Evolutionary conservation across 192 early-diverging fungal species (phyloP), one percentile per base, ranked within the genome.

Genomic region (Funneliformis mosseae): DNA sequence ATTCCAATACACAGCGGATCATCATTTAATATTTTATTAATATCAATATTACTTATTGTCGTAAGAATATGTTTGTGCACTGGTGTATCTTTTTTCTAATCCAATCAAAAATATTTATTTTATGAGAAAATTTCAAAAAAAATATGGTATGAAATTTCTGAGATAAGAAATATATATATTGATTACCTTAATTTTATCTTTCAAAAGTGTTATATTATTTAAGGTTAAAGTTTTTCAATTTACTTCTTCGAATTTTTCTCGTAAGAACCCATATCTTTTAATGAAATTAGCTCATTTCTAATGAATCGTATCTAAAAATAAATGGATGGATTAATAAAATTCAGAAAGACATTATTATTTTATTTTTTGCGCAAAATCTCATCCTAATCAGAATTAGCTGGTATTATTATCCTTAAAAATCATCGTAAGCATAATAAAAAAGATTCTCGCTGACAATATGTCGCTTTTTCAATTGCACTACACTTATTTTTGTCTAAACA

Each of bases 251-350:
- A 60, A 60, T 60, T 69, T 69, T 25, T 27, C 28, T 70, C 28
- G 42, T 45, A 73, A 73, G 16, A 73, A 73, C 70, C 70, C 1
- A 73, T 73, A 73, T 73, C 39, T 73, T 45, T 73, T 45, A 73
- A 73, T 48, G 12, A 73, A 11, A 73, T 8, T 45, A 33, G 33
- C 33, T 33, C 3, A 33, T 33, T 33, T 33, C 33, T 33, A 33
- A 33, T 33, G 33, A 33, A 45, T 14, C 16, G n/a, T 18, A 73
- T 73, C 70, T 73, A 73, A 45, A 73, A 73, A 73, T 18, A 46
- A 25, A 45, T 33, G 3, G 23, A 66, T 5, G 23, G 63, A n/a
- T 66, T 66, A 66, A 28, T 66, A 66, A 66, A 66, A 66, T 66
- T 66, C 63, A 66, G 63, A 66, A 66, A 45, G 45, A 72, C 4